These are phyloP conservation scores for Actinomortierella wolfii DNA, from an alignment of 371 early-diverging fungal genomes.

Conservation along the genomic window DNA sequence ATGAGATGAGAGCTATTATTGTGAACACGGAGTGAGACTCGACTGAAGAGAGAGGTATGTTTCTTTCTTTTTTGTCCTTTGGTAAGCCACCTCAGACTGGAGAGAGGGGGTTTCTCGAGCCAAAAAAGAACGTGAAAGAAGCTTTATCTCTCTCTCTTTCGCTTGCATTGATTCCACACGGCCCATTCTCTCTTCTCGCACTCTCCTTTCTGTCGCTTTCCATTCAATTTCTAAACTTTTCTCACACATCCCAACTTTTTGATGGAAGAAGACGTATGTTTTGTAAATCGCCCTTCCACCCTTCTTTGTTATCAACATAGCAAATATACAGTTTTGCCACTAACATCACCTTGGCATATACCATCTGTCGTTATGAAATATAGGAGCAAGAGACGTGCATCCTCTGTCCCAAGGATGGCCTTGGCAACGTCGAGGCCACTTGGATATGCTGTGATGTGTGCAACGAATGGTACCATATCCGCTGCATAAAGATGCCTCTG, in stretches of 20 bases:
- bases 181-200: slow-evolving; percentile 1
- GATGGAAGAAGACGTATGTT: too few relatives aligned
- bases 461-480: slow-evolving; percentile 69
- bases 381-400: slow-evolving; percentile 34
- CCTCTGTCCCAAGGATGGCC: slow-evolving; percentile 27
- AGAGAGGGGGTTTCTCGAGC: background rate
- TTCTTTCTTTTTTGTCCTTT: too few relatives aligned
- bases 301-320: background rate
- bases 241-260: too few relatives aligned
- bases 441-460: slow-evolving; percentile 79
- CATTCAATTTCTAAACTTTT: too few relatives aligned
- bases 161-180: background rate
- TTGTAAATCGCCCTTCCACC: too few relatives aligned
- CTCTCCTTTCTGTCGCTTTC: background rate
- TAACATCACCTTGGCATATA: background rate
- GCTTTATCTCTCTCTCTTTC: background rate
- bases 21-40: too few relatives aligned
- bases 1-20: slow-evolving; percentile 28
- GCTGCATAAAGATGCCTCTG: slow-evolving; percentile 60
- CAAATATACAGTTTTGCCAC: background rate
- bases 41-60: too few relatives aligned
- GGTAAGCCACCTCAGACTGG: too few relatives aligned
- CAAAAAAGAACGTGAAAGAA: background rate
- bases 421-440: slow-evolving; percentile 45
- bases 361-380: background rate